phyloP scores from a whole-genome alignment of 192 early-diverging fungal species.

The Paraglomus brasilianum region DNA sequence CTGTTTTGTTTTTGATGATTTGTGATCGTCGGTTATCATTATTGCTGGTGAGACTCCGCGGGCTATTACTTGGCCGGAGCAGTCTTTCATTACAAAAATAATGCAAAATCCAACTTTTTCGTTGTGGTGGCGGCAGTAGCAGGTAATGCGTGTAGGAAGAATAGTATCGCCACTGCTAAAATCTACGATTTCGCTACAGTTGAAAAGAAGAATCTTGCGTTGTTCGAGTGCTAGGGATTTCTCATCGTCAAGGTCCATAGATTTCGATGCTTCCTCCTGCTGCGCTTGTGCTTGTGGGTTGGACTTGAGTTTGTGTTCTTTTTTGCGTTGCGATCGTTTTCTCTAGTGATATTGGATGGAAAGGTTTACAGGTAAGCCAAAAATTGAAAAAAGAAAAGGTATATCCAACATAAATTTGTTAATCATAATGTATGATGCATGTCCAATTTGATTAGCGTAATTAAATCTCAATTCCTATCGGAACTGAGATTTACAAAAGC shows the following conservation, averaged over 20 bases:
- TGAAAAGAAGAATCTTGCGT: slow-evolving; percentile 83
- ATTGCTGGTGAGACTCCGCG: slow-evolving; percentile 86
- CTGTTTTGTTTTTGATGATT: slow-evolving; percentile 65
- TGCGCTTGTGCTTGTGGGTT: slow-evolving; percentile 27
- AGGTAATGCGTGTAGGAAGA: slow-evolving; percentile 91
- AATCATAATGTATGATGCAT: no score
- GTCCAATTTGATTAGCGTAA: no score
- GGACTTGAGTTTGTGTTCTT: slow-evolving; percentile 47
- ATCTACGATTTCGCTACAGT: slow-evolving; percentile 82
- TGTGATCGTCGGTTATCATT: slow-evolving; percentile 98
- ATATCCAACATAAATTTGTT: no score
- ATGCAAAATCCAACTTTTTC: slow-evolving; percentile 93
- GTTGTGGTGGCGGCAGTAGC: slow-evolving; percentile 94
- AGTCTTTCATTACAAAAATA: slow-evolving; percentile 76
- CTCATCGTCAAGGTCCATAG: slow-evolving; percentile 50
- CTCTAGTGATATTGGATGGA: slow-evolving; percentile 31
- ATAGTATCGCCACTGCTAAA: slow-evolving; percentile 86
- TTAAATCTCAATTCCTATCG: neutral
- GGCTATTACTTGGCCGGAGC: slow-evolving; percentile 64
- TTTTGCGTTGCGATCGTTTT: slow-evolving; percentile 67
- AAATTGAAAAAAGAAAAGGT: slow-evolving; percentile 2
- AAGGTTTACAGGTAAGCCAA: neutral
- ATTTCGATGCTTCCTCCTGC: slow-evolving; percentile 14
- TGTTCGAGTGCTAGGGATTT: slow-evolving; percentile 69
- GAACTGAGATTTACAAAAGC: neutral